These are phyloP conservation scores for Powellomyces hirtus DNA, from an alignment of 192 early-diverging fungal genomes.

Conservation along the genomic window DNA sequence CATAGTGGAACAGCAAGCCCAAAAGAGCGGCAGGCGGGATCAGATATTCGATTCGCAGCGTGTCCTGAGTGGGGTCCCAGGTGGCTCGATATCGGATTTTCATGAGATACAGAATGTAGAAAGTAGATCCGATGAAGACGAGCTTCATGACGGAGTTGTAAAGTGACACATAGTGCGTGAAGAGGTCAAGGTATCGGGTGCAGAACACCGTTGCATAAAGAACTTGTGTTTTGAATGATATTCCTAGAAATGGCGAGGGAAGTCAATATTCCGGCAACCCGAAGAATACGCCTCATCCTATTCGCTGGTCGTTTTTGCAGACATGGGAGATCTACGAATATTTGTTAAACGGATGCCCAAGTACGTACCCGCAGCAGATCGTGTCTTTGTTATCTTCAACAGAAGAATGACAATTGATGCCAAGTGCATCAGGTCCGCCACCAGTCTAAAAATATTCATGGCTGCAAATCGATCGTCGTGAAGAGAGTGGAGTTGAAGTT, in stretches of 20 bases:
- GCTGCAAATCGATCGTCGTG: background rate
- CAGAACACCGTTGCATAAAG: constrained; percentile 89
- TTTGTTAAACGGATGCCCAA: no score
- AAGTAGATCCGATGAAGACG: constrained; percentile 84
- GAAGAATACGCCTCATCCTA: no score
- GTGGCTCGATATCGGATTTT: constrained; percentile 78
- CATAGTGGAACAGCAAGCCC: constrained; percentile 72
- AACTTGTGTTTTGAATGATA: constrained; percentile 96
- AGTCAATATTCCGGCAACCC: no score
- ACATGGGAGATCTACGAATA: no score
- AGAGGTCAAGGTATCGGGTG: constrained; percentile 93
- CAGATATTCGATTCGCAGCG: constrained; percentile 87
- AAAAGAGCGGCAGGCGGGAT: constrained; percentile 67
- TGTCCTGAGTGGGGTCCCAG: constrained; percentile 90
- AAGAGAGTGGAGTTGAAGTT: background rate
- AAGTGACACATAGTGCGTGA: constrained; percentile 67
- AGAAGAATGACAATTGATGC: constrained; percentile 92
- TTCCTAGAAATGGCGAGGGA: constrained; percentile 57
- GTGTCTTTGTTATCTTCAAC: constrained; percentile 85
- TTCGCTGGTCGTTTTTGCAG: no score
- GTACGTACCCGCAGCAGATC: constrained; percentile 82
- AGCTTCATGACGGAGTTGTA: constrained; percentile 97
- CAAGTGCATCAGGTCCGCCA: constrained; percentile 92
- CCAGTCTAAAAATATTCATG: constrained; percentile 92
- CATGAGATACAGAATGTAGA: constrained; percentile 93